phyloP scores from a whole-genome alignment of 2,329 filamentous ascomycete species.

The Calonectria montana region DNA sequence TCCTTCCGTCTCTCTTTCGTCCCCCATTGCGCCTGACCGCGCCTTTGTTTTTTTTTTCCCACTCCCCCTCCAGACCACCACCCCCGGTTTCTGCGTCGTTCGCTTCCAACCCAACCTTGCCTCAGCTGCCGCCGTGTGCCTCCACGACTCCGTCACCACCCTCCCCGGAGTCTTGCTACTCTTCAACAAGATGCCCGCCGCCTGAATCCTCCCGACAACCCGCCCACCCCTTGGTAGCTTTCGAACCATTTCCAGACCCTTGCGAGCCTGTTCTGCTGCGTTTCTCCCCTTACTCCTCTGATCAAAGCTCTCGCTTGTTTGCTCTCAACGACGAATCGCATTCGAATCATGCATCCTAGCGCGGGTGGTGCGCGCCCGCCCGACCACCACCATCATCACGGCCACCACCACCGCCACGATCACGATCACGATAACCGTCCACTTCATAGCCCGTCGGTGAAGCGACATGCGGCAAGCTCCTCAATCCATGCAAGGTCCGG shows the following conservation, averaged over 20 bases:
- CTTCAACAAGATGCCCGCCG: conserved; percentile 27
- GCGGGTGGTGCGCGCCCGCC: conserved; percentile 34
- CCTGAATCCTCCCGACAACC: conserved; percentile 19
- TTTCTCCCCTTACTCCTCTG: background rate
- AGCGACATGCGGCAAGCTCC: conserved; percentile 38
- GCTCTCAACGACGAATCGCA: conserved; percentile 2
- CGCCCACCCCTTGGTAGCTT: background rate
- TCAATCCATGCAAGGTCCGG: conserved; percentile 29
- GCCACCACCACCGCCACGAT: conserved; percentile 27
- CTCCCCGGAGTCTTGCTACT: conserved; percentile 20
- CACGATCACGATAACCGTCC: conserved; percentile 29
- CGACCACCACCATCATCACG: conserved; percentile 33
- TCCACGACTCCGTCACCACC: conserved; percentile 9
- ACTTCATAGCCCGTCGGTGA: conserved; percentile 25
- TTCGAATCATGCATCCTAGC: conserved; percentile 40
- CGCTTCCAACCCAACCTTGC: conserved; percentile 21
- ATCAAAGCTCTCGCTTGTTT: background rate
- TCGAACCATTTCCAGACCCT: conserved; percentile 4
- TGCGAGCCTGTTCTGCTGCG: background rate
- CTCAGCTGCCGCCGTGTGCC: background rate
- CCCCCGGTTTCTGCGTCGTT: conserved; percentile 32
- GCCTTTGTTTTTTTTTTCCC: no score
- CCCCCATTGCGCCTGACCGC: conserved; percentile 22
- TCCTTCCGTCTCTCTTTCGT: conserved; percentile 2
- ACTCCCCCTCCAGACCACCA: conserved; percentile 15